These are phyloP conservation scores for Sphagnurus paluster DNA, from an alignment of 1,284 basidiomycete species.

Conservation along the genomic window DNA sequence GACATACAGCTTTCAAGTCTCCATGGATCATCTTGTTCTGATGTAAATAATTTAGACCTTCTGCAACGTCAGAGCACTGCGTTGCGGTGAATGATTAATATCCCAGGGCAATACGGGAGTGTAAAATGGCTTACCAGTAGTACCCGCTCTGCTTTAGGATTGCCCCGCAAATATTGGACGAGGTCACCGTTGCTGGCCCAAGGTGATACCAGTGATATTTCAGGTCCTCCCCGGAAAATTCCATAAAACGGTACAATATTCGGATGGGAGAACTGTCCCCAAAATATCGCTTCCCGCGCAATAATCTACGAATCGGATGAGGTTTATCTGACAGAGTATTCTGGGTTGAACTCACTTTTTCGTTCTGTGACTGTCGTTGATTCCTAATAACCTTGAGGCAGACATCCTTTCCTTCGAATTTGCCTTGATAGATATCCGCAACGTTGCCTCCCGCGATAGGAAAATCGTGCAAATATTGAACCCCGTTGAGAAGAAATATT, in stretches of 20 bases:
- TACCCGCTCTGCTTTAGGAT: background rate
- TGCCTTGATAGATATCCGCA: slow-evolving; percentile 12
- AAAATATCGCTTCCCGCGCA: slow-evolving; percentile 2
- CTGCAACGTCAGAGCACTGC: background rate
- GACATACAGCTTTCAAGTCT: background rate
- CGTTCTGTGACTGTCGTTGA: slow-evolving; percentile 1
- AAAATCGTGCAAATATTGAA: background rate
- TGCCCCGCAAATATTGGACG: background rate
- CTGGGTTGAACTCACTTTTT: background rate
- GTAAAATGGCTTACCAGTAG: background rate
- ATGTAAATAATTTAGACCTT: background rate
- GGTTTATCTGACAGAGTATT: background rate
- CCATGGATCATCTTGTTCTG: background rate
- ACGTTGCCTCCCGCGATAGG: slow-evolving; percentile 11
- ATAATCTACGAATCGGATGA: background rate
- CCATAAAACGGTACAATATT: slow-evolving; percentile 7
- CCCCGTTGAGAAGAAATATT: background rate
- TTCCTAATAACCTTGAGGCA: slow-evolving; percentile 12
- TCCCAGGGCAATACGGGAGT: background rate
- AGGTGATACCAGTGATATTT: background rate
- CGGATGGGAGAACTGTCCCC: slow-evolving; percentile 2
- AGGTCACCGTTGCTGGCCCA: slow-evolving; percentile 5
- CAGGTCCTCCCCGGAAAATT: background rate
- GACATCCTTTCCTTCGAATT: slow-evolving; percentile 1
- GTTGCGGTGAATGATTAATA: background rate